Conservation (phyloP, 768 basidiomycete genomes). For the Lactifluus volemus region DNA sequence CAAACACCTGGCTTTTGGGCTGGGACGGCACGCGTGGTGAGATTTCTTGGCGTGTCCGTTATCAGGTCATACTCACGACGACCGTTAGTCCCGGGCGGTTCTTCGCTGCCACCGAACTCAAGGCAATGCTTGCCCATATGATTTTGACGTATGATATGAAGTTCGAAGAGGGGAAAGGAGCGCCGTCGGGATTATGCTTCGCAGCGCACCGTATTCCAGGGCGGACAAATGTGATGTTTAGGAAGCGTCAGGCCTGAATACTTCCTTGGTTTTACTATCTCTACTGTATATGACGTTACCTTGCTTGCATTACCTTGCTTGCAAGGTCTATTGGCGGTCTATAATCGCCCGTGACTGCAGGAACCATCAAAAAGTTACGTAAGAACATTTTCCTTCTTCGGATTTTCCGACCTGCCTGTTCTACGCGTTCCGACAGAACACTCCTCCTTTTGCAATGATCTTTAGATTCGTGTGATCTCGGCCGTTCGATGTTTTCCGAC, state of each 20-base stretch:
- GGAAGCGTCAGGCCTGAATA: conserved; percentile 14
- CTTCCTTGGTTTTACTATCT: background rate
- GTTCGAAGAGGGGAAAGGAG: conserved; percentile 15
- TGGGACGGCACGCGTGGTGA: conserved; percentile 25
- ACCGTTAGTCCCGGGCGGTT: conserved; percentile 23
- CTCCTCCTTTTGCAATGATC: too few species aligned
- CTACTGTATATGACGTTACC: too few species aligned
- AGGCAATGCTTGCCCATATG: conserved; percentile 22
- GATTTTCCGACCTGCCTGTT: too few species aligned
- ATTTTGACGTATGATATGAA: conserved; percentile 23
- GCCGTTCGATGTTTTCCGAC: too few species aligned
- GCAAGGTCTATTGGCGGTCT: too few species aligned
- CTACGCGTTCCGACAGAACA: too few species aligned
- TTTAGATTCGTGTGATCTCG: too few species aligned
- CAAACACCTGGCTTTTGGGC: conserved; percentile 22
- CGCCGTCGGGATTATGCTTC: background rate
- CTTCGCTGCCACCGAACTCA: conserved; percentile 22
- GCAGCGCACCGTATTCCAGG: conserved; percentile 1
- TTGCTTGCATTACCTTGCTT: too few species aligned
- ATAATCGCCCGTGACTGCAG: too few species aligned
- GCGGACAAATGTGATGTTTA: conserved; percentile 20
- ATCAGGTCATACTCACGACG: background rate
- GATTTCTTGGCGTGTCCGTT: background rate
- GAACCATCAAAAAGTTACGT: too few species aligned
- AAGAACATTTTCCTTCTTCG: too few species aligned